Base-by-base conservation (phyloP, 2,329 filamentous ascomycete genomes). In the Passalora sequoiae region DNA sequence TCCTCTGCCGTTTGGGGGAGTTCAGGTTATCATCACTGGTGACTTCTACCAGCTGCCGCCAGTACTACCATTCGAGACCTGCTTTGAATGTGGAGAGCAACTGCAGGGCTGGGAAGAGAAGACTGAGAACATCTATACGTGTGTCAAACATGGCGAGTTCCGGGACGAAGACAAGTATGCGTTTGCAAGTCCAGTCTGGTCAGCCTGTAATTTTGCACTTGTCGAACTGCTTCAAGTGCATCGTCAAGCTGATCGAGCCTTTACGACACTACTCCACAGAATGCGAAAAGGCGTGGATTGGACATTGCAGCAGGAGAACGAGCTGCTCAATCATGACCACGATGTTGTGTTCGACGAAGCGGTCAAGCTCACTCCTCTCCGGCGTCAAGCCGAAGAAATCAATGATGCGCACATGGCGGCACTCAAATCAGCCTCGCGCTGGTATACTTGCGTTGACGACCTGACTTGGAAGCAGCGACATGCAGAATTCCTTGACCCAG, bases 31-130 rank as follows among this genome's bases (percentile, higher is more conserved):
- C 16, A 38, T 56, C 21, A 53, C 49, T 13, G 78, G 78, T 1
- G 79, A 83, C 50, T 81, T 81, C 44, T 79, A 71, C 49, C 76
- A 81, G 52, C 59, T 83, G 0, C 74, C 79, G 0, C 78, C 78
- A 0, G 77, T 83, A 2, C 72, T 70, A 31, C 76, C 76, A 0
- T 81, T 81, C 39, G 47, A 65, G 30, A 57, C 70, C 44, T 81
- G 77, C 47, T 67, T 76, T 2, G 17, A 61, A 2, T 78, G 75
- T 49, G 74, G 75, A 0, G 32, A 38, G 9, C 13, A 27, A 4
- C 16, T 37, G 15, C 16, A 27, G 4, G 10, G 19, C 4, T 51
- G 51, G n/a, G 50, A 47, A 7, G 31, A 28, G 16, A 55, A 68
- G 32, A 56, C 52, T 7, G 69, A 66, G 43, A 32, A 44, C 2